Evolutionary conservation across 2,329 filamentous ascomycete species (phyloP).

Genomic region (Nothopassalora personata): DNA sequence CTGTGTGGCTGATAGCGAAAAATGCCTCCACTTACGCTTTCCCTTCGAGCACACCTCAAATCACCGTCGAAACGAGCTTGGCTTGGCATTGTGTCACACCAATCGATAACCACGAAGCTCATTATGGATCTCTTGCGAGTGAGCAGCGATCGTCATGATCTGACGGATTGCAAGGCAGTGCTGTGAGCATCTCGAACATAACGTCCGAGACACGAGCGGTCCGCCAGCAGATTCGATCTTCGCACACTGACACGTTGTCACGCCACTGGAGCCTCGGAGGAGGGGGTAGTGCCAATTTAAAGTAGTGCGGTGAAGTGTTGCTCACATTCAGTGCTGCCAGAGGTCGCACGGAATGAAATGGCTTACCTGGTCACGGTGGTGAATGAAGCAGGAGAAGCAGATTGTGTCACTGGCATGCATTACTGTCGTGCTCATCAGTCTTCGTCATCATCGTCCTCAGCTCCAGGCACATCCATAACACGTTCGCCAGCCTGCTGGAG

Average conservation of each 20-base stretch:
- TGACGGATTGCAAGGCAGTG: conserved; percentile 12
- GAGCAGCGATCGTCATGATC: not conserved
- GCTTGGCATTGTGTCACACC: not conserved
- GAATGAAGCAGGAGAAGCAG: not conserved
- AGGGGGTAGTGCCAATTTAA: conserved; percentile 87
- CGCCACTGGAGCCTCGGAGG: conserved; percentile 57
- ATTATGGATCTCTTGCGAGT: conserved; percentile 3
- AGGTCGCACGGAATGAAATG: not conserved
- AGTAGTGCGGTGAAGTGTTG: conserved; percentile 62
- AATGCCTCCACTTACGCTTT: not conserved
- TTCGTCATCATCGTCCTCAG: conserved; percentile 53
- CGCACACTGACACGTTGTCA: conserved; percentile 98
- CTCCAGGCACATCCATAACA: conserved; percentile 74
- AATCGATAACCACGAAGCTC: not conserved
- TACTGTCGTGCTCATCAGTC: conserved; percentile 14
- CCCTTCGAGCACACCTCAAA: not conserved
- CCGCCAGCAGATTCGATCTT: conserved; percentile 52
- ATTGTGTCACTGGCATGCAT: conserved; percentile 4
- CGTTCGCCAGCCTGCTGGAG: conserved; percentile 72
- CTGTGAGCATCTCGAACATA: conserved; percentile 15
- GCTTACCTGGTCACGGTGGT: not conserved
- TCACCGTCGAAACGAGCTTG: not conserved
- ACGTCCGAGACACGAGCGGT: conserved; percentile 18
- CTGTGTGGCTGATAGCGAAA: conserved; percentile 40
- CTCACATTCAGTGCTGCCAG: not conserved